These are phyloP conservation scores for Passalora sequoiae DNA, from an alignment of 2,329 filamentous ascomycete species.

Conservation along the genomic window DNA sequence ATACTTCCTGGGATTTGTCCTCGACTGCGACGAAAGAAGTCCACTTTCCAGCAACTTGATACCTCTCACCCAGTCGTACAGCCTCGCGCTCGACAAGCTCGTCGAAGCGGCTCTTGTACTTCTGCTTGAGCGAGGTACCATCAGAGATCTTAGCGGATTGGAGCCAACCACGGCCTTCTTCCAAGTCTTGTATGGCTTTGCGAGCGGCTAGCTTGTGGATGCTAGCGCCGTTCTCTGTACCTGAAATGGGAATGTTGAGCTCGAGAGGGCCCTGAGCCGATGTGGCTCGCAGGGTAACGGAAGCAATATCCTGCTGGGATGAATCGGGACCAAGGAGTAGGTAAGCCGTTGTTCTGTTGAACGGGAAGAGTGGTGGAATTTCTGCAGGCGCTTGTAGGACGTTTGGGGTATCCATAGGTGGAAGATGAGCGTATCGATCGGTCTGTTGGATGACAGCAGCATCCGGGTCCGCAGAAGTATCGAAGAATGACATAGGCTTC, in stretches of 20 bases:
- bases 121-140: slow-evolving; percentile 44
- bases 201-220: slow-evolving; percentile 67
- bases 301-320: slow-evolving; percentile 45
- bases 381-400: slow-evolving; percentile 59
- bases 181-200: slow-evolving; percentile 63
- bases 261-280: slow-evolving; percentile 55
- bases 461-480: not conserved
- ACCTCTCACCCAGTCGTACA: slow-evolving; percentile 59
- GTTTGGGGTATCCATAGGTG: slow-evolving; percentile 49
- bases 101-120: slow-evolving; percentile 48
- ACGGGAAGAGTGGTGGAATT: slow-evolving; percentile 63
- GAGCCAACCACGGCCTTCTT: slow-evolving; percentile 64
- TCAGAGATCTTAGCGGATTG: slow-evolving; percentile 43
- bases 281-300: slow-evolving; percentile 55
- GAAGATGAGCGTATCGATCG: slow-evolving; percentile 49
- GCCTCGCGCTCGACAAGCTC: slow-evolving; percentile 62
- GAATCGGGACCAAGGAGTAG: slow-evolving; percentile 56
- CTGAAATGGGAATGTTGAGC: slow-evolving; percentile 57
- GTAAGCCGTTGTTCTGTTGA: slow-evolving; percentile 61
- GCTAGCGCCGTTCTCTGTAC: slow-evolving; percentile 3
- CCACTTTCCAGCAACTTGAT: slow-evolving; percentile 64
- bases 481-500: slow-evolving; percentile 1
- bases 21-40: slow-evolving; percentile 68
- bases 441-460: slow-evolving; percentile 26
- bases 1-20: slow-evolving; percentile 27